Evolutionary conservation across 1,284 basidiomycete genomes (phyloP).

Genomic region (Apiotrichum domesticum): DNA sequence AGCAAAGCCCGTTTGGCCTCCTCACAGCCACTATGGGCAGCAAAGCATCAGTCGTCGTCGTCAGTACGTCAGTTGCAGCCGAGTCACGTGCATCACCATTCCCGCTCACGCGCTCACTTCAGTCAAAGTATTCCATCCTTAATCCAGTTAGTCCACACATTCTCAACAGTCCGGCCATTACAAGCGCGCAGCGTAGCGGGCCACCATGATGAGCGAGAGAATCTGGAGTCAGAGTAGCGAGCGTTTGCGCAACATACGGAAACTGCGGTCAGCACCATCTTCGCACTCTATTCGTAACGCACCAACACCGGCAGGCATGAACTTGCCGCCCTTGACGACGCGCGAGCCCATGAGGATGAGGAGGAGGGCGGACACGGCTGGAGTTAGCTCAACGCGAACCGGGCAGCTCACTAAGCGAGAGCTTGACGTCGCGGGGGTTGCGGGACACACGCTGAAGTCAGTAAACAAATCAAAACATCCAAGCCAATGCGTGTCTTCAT

Average conservation of each 20-base stretch:
- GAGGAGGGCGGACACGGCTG: conserved; percentile 24
- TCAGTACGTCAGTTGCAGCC: too few relatives aligned
- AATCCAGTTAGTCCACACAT: not conserved
- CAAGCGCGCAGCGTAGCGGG: conserved; percentile 13
- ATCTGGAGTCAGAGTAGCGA: conserved; percentile 6
- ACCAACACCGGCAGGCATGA: conserved; percentile 43
- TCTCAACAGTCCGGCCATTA: not conserved
- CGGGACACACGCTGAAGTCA: conserved; percentile 23
- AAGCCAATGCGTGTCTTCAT: too few relatives aligned
- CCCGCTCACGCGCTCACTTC: too few relatives aligned
- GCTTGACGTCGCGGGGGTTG: conserved; percentile 26
- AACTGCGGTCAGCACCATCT: conserved; percentile 4
- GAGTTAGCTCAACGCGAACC: not conserved
- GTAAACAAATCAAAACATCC: not conserved
- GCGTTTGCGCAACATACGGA: not conserved
- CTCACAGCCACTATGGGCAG: too few relatives aligned
- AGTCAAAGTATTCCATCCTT: not conserved
- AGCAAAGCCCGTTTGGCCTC: too few relatives aligned
- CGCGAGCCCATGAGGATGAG: conserved; percentile 29
- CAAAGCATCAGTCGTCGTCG: too few relatives aligned
- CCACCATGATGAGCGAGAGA: conserved; percentile 11
- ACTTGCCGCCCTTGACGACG: conserved; percentile 32
- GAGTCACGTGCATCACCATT: too few relatives aligned
- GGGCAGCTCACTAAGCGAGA: conserved; percentile 23
- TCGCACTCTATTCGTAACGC: conserved; percentile 8